Evolutionary conservation across 2,329 filamentous ascomycete genomes (phyloP).

Genomic region (Macrophomina tecta): DNA sequence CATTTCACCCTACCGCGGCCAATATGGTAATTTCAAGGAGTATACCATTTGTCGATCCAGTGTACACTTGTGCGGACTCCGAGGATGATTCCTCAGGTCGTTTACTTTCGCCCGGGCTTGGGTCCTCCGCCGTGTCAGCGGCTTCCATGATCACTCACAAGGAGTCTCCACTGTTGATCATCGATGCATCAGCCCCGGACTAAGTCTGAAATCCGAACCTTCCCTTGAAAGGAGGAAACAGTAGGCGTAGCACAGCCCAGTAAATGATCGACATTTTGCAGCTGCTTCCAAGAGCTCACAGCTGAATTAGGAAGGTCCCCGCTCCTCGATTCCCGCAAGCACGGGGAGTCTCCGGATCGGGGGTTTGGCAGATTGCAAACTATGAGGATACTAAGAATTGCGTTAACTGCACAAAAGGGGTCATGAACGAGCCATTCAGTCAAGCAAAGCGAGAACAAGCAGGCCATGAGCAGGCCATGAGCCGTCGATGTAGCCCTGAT

Average conservation of each 20-base stretch:
- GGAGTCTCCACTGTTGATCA: neutral
- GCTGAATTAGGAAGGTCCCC: conserved; percentile 5
- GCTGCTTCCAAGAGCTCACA: neutral
- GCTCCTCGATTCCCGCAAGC: neutral
- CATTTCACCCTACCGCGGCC: too few species aligned
- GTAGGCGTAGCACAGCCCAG: neutral
- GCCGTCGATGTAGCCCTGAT: neutral
- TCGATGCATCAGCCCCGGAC: neutral
- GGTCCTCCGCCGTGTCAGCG: too few species aligned
- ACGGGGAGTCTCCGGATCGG: neutral
- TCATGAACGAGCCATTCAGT: too few species aligned
- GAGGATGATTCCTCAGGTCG: too few species aligned
- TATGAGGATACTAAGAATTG: neutral
- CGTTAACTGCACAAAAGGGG: too few species aligned
- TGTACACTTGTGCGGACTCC: too few species aligned
- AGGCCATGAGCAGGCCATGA: too few species aligned
- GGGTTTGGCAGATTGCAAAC: neutral
- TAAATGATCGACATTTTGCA: conserved; percentile 3
- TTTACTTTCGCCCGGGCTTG: too few species aligned
- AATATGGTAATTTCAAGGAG: too few species aligned
- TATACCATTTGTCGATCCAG: too few species aligned
- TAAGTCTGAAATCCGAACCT: neutral
- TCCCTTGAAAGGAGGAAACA: neutral
- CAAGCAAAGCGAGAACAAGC: too few species aligned
- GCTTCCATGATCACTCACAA: too few species aligned